Evolutionary conservation across 1,139 yeast species (phyloP).

Genomic region (Lodderomyces elongisporus): DNA sequence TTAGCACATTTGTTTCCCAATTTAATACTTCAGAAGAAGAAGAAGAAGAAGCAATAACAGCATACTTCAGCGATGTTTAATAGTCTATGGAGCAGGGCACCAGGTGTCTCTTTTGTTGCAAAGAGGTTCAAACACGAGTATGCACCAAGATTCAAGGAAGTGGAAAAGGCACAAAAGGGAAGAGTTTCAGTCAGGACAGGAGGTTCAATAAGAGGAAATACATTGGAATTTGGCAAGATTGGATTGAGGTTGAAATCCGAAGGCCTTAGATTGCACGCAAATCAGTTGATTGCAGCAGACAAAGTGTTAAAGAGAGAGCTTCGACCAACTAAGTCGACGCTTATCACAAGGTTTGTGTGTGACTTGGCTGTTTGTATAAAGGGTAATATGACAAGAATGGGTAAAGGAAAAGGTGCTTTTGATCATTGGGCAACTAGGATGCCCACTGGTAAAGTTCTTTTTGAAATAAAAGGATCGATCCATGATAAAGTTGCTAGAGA

Average conservation of each 20-base stretch:
- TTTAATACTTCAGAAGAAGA: too few species aligned
- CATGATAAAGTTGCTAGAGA: slow-evolving; percentile 91
- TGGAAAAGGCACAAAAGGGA: slow-evolving; percentile 87
- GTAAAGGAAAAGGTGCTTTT: slow-evolving; percentile 98
- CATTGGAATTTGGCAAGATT: slow-evolving; percentile 72
- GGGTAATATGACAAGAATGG: slow-evolving; percentile 99
- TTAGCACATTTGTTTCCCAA: too few species aligned
- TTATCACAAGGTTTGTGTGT: slow-evolving; percentile 78
- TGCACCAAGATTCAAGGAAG: slow-evolving; percentile 73
- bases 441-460: slow-evolving; percentile 89
- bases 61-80: slow-evolving; percentile 4
- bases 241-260: slow-evolving; percentile 85
- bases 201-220: slow-evolving; percentile 86
- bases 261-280: slow-evolving; percentile 84
- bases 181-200: slow-evolving; percentile 93
- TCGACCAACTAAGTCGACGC: slow-evolving; percentile 64
- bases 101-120: slow-evolving; percentile 3
- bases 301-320: slow-evolving; percentile 76
- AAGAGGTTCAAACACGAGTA: slow-evolving; percentile 73
- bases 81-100: slow-evolving; percentile 1
- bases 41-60: too few species aligned
- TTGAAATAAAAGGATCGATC: slow-evolving; percentile 75
- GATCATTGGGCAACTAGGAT: slow-evolving; percentile 97
- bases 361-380: slow-evolving; percentile 89
- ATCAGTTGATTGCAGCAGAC: slow-evolving; percentile 88